Evolutionary conservation across 371 early-diverging fungal species (phyloP).

Genomic region (Mortierella sp.): DNA sequence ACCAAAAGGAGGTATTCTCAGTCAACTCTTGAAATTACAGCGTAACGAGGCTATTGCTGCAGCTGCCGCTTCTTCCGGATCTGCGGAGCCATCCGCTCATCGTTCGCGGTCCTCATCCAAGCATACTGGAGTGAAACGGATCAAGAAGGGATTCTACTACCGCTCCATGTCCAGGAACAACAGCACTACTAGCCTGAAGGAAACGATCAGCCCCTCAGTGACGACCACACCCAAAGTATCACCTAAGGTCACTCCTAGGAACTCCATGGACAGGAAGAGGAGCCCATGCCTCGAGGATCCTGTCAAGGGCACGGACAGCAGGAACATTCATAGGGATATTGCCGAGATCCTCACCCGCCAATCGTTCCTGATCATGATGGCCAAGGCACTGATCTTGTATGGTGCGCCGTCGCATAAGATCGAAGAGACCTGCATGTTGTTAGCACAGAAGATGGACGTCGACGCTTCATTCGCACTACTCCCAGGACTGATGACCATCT

Average conservation of each 20-base stretch:
- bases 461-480: constrained; percentile 76
- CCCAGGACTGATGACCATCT: constrained; percentile 79
- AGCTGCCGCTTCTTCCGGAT: not conserved
- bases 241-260: constrained; percentile 20
- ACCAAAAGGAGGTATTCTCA: constrained; percentile 44
- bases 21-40: constrained; percentile 40
- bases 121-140: constrained; percentile 6
- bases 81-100: not conserved
- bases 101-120: constrained; percentile 1
- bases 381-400: constrained; percentile 66
- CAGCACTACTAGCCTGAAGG: constrained; percentile 19
- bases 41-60: constrained; percentile 29
- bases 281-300: not conserved
- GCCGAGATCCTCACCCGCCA: constrained; percentile 72
- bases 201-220: constrained; percentile 12
- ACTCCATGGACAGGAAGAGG: not conserved
- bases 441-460: constrained; percentile 68
- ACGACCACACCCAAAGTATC: constrained; percentile 34
- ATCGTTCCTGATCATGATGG: constrained; percentile 67
- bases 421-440: constrained; percentile 64
- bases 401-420: constrained; percentile 72
- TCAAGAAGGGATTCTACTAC: constrained; percentile 35
- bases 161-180: constrained; percentile 37
- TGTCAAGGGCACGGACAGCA: constrained; percentile 8
- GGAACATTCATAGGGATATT: constrained; percentile 49